Base-by-base conservation (phyloP, 2,329 filamentous ascomycete genomes). In the Alternaria sp. region DNA sequence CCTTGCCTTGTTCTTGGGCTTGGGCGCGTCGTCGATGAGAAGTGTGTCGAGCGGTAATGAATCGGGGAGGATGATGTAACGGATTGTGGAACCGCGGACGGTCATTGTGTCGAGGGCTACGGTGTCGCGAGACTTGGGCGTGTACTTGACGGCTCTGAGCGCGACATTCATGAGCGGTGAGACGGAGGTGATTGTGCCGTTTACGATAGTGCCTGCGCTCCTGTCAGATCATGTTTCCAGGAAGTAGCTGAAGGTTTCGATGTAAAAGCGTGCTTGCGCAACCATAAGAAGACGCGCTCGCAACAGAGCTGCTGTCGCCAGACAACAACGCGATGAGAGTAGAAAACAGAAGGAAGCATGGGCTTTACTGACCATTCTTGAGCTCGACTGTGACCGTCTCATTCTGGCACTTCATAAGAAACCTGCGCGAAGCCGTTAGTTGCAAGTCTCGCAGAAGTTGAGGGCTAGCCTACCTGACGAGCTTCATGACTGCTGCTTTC, bases 151-250 rank as follows among this genome's bases (percentile, higher is more conserved):
- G 66, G 92, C 93, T 77, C 94, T 93, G 63, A 99, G 89, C 53
- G 94, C 91, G 61, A 94, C 97, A 86, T 99, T 99, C 96, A 99
- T 99, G 83, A 97, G 93, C 11, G 96, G 96, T 7, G 94, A 96
- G 75, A 99, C 94, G 40, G 93, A 96, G 63, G 94, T 93, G 81
- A 99, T 97, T 71, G 96, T 98, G 83, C 96, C 96, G 81, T 97
- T 92, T 73, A 98, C 88, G 77, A 98, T 96, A 73, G 96, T 97
- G 82, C 95, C 93, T 96, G 36, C 15, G 11, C 3, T 4, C 15
- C 5, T 57, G 62, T 68, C 59, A 61, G 36, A 23, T 26, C 10
- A 13, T 43, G 26, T 32, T 13, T 28, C 46, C 30, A 21, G 13
- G 26, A n/a, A 30, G 30, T 12, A 30, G n/a, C 13, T 21, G 5